phyloP scores from a whole-genome alignment of 1,284 basidiomycete species.

The Malassezia sympodialis region DNA sequence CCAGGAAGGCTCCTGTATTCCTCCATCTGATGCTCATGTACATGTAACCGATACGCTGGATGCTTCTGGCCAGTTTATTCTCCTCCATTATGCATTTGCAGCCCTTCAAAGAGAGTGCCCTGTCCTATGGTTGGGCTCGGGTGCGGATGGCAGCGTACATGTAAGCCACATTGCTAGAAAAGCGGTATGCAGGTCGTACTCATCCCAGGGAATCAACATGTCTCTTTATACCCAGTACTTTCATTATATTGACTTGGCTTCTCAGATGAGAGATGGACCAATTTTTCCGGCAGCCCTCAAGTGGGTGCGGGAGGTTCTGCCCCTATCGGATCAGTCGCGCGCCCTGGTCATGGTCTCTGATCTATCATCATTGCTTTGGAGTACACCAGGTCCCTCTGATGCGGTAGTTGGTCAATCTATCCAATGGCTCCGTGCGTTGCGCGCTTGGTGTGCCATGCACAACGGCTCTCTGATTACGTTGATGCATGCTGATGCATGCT shows the following conservation, averaged over 20 bases:
- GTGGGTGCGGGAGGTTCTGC: neutral
- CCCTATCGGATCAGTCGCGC: neutral
- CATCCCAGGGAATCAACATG: neutral
- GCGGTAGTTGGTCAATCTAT: neutral
- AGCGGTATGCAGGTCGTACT: neutral
- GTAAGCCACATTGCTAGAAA: conserved; percentile 8
- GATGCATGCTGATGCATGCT: conserved; percentile 7
- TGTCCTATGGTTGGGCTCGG: conserved; percentile 9
- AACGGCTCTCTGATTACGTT: conserved; percentile 9
- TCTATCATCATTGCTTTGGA: conserved; percentile 11
- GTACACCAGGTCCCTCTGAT: neutral
- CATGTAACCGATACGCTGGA: conserved; percentile 14
- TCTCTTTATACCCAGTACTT: neutral
- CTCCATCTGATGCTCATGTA: conserved; percentile 10
- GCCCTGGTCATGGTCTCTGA: conserved; percentile 10
- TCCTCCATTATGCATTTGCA: conserved; percentile 4
- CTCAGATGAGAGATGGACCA: neutral
- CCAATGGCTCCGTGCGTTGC: conserved; percentile 1
- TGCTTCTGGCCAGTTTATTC: conserved; percentile 10
- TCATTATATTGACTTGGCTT: neutral
- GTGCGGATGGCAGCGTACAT: conserved; percentile 9
- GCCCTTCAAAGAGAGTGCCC: neutral
- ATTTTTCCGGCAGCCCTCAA: neutral
- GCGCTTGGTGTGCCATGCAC: neutral
- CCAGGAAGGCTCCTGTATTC: neutral